phyloP scores from a whole-genome alignment of 2,329 filamentous ascomycete genomes.

The Stenocarpella maydis region DNA sequence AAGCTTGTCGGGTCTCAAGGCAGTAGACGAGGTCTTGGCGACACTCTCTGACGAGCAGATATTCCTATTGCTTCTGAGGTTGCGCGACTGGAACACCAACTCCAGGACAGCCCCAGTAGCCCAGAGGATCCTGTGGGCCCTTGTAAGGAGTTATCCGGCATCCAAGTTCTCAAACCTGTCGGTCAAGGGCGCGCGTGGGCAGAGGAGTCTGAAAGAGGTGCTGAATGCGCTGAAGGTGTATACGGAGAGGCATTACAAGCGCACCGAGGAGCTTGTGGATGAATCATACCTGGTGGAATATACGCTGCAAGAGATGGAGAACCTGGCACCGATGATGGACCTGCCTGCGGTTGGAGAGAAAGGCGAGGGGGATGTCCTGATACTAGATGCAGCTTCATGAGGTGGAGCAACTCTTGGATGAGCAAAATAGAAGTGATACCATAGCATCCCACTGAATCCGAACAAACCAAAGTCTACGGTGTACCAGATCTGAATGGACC shows the following conservation, averaged over 20 bases:
- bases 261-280: conserved; percentile 88
- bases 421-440: conserved; percentile 14
- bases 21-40: conserved; percentile 86
- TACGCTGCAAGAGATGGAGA: conserved; percentile 92
- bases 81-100: conserved; percentile 98
- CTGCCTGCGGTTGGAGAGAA: conserved; percentile 28
- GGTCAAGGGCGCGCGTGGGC: conserved; percentile 63
- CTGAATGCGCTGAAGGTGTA: conserved; percentile 88
- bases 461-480: neutral
- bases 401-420: neutral
- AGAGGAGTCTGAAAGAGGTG: conserved; percentile 80
- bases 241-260: conserved; percentile 90
- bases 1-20: conserved; percentile 69
- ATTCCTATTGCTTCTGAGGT: conserved; percentile 78
- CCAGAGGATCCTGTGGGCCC: conserved; percentile 81
- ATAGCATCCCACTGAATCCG: neutral
- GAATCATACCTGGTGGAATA: conserved; percentile 96
- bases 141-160: conserved; percentile 84
- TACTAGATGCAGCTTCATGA: conserved; percentile 39
- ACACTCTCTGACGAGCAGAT: conserved; percentile 85
- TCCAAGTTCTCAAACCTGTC: conserved; percentile 77
- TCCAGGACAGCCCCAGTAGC: conserved; percentile 85
- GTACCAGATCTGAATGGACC: rapidly evolving
- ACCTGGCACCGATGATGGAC: conserved; percentile 58
- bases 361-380: conserved; percentile 39